These are phyloP conservation scores for Fusarium sp. DNA, from an alignment of 2,329 filamentous ascomycete species.

Conservation along the genomic window DNA sequence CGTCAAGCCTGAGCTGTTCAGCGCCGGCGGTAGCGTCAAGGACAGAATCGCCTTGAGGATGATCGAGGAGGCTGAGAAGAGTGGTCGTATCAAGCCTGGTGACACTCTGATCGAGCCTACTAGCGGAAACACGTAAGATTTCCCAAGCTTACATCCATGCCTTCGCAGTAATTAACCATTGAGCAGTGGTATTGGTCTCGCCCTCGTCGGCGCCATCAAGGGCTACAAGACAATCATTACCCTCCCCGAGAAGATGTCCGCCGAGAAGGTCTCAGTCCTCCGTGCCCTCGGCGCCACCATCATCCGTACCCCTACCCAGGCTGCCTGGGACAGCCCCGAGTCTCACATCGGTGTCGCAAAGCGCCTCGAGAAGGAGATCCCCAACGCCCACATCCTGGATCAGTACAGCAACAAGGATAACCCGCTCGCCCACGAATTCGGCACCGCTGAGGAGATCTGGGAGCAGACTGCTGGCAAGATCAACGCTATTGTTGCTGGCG, in stretches of 20 bases:
- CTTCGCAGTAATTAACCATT: background rate
- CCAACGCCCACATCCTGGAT: conserved; percentile 93
- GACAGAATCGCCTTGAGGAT: conserved; percentile 94
- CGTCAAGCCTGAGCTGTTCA: conserved; percentile 90
- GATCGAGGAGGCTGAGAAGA: conserved; percentile 94
- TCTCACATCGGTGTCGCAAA: conserved; percentile 84
- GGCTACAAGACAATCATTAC: conserved; percentile 98
- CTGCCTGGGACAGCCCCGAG: conserved; percentile 90
- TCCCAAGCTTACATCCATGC: background rate
- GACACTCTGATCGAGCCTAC: conserved; percentile 97
- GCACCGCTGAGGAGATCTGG: conserved; percentile 96
- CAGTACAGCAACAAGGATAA: conserved; percentile 93
- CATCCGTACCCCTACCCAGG: conserved; percentile 93
- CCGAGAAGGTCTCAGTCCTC: conserved; percentile 93
- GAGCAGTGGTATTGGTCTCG: conserved; percentile 79
- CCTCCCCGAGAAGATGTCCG: conserved; percentile 97
- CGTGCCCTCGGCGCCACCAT: conserved; percentile 93
- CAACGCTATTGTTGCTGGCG: conserved; percentile 83
- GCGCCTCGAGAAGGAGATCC: conserved; percentile 87
- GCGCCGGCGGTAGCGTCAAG: conserved; percentile 90
- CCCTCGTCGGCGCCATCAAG: conserved; percentile 90
- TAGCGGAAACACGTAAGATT: conserved; percentile 80
- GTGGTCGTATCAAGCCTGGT: conserved; percentile 93
- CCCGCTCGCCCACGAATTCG: conserved; percentile 87
- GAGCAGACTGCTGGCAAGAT: conserved; percentile 82